Base-by-base conservation (phyloP, 768 basidiomycete genomes). In the Naganishia friedmannii region DNA sequence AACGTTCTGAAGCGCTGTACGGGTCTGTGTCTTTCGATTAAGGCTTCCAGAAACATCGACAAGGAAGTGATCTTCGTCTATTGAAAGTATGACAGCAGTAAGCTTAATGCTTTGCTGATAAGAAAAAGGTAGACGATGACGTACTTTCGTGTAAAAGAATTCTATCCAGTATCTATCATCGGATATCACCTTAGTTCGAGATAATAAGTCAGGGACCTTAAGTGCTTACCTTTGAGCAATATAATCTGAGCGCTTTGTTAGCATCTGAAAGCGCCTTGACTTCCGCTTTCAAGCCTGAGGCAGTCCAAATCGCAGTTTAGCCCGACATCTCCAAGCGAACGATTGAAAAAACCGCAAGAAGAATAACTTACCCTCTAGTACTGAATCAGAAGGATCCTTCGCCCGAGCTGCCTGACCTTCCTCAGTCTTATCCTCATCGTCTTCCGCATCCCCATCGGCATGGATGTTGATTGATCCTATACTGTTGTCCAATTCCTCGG, bases 181-280 rank as follows among this genome's bases (percentile, higher is more conserved):
- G 26, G 26, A 5, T 29, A 21, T 42, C 3, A 21, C 6, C 6
- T 51, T 12, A 51, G 23, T 8, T 19, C 15, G 26, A 45, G 10
- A 17, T 7, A 56, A 46, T 8, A 39, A 32, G 13, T n/a, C 37
- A 21, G 67, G 26, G 67, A 72, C 68, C 42, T 23, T 54, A 6
- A 8, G 7, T 46, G 12, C n/a, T 37, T 45, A 77, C 79, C 73
- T 97, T 98, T 55, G 92, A 93, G 4, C 94, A 93, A 77, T 98
- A 98, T 48, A 97, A 82, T 21, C 92, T 92, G 15, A 98, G 84
- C 0, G 94, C 94, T 80, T 95, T 95, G 84, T 96, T 97, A 53
- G 92, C 92, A 78, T 96, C 94, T 79, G 90, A 91, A 81, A 98
- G 86, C 34, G 88, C 88, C 81, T 95, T 95, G 79, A 96, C 89